phyloP scores from a whole-genome alignment of 2,329 filamentous ascomycete genomes.

The Talaromyces sp. region DNA sequence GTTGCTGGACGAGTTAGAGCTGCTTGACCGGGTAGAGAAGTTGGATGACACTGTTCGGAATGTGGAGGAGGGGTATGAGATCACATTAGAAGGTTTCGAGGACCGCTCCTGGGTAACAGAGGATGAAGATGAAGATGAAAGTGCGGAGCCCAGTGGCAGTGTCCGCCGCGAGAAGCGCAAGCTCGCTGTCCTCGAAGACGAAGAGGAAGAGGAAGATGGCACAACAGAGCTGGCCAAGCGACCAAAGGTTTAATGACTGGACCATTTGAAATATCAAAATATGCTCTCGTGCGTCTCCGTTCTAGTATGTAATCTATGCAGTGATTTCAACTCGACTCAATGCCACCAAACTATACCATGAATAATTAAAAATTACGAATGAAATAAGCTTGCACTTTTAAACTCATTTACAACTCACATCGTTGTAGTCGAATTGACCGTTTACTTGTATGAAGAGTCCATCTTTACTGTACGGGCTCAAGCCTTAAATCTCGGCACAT shows the following conservation, averaged over 20 bases:
- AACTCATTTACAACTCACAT: no score
- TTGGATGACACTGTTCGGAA: slow-evolving; percentile 61
- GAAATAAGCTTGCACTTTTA: no score
- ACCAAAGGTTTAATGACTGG: slow-evolving; percentile 24
- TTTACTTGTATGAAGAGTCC: no score
- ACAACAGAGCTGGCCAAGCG: slow-evolving; percentile 33
- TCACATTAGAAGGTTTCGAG: slow-evolving; percentile 48
- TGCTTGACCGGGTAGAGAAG: slow-evolving; percentile 59
- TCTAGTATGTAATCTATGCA: slow-evolving; percentile 14
- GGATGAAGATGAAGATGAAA: slow-evolving; percentile 4
- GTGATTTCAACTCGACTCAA: neutral
- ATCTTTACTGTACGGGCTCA: no score
- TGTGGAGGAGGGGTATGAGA: slow-evolving; percentile 62
- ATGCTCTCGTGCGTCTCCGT: neutral
- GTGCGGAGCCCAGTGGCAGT: slow-evolving; percentile 1
- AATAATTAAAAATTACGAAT: neutral
- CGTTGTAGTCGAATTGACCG: no score
- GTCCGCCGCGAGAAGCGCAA: slow-evolving; percentile 27
- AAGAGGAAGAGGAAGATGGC: slow-evolving; percentile 26
- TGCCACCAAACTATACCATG: neutral
- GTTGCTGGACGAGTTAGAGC: slow-evolving; percentile 60
- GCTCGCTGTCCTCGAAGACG: slow-evolving; percentile 25
- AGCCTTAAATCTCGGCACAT: slow-evolving; percentile 25
- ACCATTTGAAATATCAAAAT: neutral
- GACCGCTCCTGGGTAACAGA: slow-evolving; percentile 22